A percentile compares a stretch with the other conserved stretches of the same genome.
Conservation (phyloP, 306 rosid genomes). For the Purshia tridentata region DNA sequence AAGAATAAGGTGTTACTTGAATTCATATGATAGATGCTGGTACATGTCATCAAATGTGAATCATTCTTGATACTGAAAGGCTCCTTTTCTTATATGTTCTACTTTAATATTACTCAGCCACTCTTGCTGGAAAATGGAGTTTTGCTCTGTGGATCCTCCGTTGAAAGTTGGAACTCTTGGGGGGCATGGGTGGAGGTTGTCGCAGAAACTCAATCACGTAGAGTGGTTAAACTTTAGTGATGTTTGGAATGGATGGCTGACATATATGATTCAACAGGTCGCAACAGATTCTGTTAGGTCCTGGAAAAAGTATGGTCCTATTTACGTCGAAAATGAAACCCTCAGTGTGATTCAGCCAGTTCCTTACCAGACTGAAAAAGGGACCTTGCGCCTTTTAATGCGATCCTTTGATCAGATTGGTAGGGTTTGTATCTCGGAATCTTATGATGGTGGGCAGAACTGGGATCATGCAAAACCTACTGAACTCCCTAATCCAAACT, state of each 20-base stretch:
- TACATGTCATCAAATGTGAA: background rate
- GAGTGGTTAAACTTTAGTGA: constrained; percentile 15
- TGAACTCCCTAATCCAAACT: constrained; percentile 88
- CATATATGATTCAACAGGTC: constrained; percentile 44
- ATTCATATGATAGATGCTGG: constrained; percentile 11
- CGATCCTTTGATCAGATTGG: constrained; percentile 66
- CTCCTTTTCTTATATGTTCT: constrained; percentile 12
- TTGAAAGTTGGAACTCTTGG: constrained; percentile 99
- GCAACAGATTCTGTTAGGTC: constrained; percentile 62
- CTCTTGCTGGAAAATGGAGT: constrained; percentile 75
- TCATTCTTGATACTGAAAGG: background rate
- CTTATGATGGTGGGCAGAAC: constrained; percentile 68
- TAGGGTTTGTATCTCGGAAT: constrained; percentile 75
- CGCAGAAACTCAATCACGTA: constrained; percentile 19
- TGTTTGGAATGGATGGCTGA: constrained; percentile 28
- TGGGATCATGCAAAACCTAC: constrained; percentile 79
- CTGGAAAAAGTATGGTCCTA: constrained; percentile 90
- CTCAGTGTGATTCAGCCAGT: constrained; percentile 92
- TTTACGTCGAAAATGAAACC: constrained; percentile 60
- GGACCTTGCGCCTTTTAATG: constrained; percentile 71
- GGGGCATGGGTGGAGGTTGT: constrained; percentile 94
- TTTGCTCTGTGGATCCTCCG: constrained; percentile 92
- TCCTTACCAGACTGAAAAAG: constrained; percentile 71
- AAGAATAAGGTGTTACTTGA: constrained; percentile 71
- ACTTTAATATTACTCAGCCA: constrained; percentile 53